These are phyloP conservation scores for Zasmidium cellare DNA, from an alignment of 2,329 filamentous ascomycete species.

Conservation along the genomic window DNA sequence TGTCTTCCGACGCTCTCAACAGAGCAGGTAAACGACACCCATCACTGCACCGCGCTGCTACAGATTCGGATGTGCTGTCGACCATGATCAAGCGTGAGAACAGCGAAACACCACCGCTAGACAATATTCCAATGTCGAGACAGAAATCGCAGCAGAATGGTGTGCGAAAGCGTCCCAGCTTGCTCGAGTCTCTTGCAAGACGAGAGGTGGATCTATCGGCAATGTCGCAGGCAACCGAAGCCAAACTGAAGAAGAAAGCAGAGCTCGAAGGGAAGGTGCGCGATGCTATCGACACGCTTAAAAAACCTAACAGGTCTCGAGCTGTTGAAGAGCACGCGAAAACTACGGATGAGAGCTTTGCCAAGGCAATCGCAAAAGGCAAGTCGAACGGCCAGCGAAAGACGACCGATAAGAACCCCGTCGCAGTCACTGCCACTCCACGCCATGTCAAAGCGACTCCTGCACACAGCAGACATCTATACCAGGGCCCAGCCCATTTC, in stretches of 20 bases:
- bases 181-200: slow-evolving; percentile 34
- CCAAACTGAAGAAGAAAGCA: slow-evolving; percentile 65
- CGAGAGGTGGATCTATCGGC: slow-evolving; percentile 58
- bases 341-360: slow-evolving; percentile 61
- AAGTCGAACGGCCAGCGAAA: slow-evolving; percentile 22
- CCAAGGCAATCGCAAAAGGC: slow-evolving; percentile 29
- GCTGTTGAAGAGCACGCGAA: slow-evolving; percentile 68
- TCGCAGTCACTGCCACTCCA: slow-evolving; percentile 44
- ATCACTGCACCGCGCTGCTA: slow-evolving; percentile 68
- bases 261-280: slow-evolving; percentile 65
- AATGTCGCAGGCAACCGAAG: slow-evolving; percentile 54
- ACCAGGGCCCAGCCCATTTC: slow-evolving; percentile 29
- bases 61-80: slow-evolving; percentile 55
- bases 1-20: slow-evolving; percentile 58
- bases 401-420: slow-evolving; percentile 36
- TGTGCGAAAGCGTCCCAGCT: slow-evolving; percentile 41
- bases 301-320: slow-evolving; percentile 72
- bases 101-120: slow-evolving; percentile 60
- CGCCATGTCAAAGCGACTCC: slow-evolving; percentile 34
- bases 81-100: slow-evolving; percentile 67
- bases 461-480: slow-evolving; percentile 16
- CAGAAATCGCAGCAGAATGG: slow-evolving; percentile 7
- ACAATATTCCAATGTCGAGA: slow-evolving; percentile 44
- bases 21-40: slow-evolving; percentile 57
- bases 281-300: slow-evolving; percentile 71